Evolutionary conservation across 2,329 filamentous ascomycete genomes (phyloP).

Genomic region (Cucurbitaria berberidis): DNA sequence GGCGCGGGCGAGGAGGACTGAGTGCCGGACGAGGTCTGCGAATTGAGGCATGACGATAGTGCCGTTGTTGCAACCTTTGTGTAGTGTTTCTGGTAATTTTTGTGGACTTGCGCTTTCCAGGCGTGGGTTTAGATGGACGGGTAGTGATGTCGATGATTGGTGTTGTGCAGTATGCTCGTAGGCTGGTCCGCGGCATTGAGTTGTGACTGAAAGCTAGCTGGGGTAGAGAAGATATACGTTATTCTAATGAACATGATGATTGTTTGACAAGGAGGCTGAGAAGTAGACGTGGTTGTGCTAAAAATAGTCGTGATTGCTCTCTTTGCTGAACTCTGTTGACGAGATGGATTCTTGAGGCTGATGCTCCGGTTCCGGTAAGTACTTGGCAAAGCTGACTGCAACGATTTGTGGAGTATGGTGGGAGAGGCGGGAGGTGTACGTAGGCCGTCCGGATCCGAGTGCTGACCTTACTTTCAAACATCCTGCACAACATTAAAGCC

Average conservation of each 20-base stretch:
- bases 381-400: neutral
- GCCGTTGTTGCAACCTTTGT: neutral
- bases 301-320: neutral
- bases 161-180: neutral
- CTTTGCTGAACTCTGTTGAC: neutral
- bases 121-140: neutral
- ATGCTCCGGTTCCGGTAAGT: neutral
- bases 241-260: neutral
- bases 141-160: neutral
- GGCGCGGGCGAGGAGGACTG: constrained; percentile 1
- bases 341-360: neutral
- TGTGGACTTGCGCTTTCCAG: neutral
- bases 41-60: neutral
- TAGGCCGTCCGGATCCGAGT: neutral
- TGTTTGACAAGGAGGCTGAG: neutral
- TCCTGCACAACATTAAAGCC: neutral
- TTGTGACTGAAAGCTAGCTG: neutral
- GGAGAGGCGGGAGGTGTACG: neutral
- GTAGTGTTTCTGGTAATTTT: neutral
- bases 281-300: neutral
- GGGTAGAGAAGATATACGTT: constrained; percentile 1
- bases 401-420: neutral
- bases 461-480: too few relatives aligned
- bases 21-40: neutral
- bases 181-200: constrained; percentile 1